phyloP scores from a whole-genome alignment of 1,284 basidiomycete genomes.

The Nidula niveotomentosa region DNA sequence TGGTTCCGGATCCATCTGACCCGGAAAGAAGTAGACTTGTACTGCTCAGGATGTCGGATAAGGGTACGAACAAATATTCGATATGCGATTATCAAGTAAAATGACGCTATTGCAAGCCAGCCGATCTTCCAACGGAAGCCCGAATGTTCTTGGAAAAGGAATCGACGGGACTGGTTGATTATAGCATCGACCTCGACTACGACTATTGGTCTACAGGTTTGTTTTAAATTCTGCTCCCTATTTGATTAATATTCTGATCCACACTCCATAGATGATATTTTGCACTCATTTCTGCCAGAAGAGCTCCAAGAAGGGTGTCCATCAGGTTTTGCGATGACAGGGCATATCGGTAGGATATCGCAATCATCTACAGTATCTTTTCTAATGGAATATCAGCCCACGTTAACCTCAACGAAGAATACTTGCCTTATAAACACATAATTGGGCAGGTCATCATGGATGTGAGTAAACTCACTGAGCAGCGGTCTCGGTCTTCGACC shows the following conservation, averaged over 20 bases:
- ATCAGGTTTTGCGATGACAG: conserved; percentile 84
- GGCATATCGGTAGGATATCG: conserved; percentile 78
- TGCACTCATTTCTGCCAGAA: conserved; percentile 78
- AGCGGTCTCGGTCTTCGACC: not conserved
- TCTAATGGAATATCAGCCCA: conserved; percentile 50
- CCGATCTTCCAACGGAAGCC: conserved; percentile 58
- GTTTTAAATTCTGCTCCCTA: conserved; percentile 10
- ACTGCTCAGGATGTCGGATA: conserved; percentile 54
- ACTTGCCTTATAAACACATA: conserved; percentile 86
- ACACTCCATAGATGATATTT: conserved; percentile 69
- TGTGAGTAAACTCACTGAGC: conserved; percentile 47
- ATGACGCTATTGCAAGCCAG: conserved; percentile 50
- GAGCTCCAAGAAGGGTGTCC: conserved; percentile 79
- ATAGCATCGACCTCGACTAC: conserved; percentile 72
- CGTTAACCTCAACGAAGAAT: conserved; percentile 89
- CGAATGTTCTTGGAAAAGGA: conserved; percentile 54
- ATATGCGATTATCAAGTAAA: conserved; percentile 6
- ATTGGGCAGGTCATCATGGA: conserved; percentile 94
- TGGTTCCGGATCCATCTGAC: conserved; percentile 51
- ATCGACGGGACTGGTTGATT: conserved; percentile 52
- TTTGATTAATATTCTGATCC: not conserved
- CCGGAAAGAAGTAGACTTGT: conserved; percentile 54
- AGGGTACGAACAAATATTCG: conserved; percentile 46
- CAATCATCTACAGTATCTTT: not conserved
- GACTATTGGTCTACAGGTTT: conserved; percentile 84